phyloP scores from a whole-genome alignment of 1,284 basidiomycete genomes.

The Boletus sp. region DNA sequence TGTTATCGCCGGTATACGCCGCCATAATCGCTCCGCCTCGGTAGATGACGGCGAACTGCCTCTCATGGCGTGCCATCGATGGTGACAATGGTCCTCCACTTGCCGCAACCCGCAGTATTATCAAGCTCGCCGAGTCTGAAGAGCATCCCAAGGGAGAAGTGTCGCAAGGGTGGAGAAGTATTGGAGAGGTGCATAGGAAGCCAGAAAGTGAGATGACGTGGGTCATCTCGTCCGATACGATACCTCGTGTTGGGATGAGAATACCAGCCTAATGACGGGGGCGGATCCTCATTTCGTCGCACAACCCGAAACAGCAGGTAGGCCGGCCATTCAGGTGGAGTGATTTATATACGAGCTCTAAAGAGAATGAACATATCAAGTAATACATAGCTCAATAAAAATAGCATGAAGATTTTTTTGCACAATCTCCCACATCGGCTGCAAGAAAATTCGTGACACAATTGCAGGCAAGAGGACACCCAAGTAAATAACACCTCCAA shows the following conservation, averaged over 20 bases:
- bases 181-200: not conserved
- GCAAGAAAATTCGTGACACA: no score
- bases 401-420: no score
- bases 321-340: no score
- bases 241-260: constrained; percentile 44
- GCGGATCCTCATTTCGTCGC: no score
- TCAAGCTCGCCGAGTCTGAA: constrained; percentile 16
- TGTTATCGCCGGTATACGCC: not conserved
- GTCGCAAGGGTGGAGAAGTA: no score
- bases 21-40: not conserved
- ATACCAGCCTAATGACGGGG: no score
- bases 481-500: not conserved
- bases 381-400: no score
- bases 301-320: no score
- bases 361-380: no score
- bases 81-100: constrained; percentile 18
- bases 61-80: constrained; percentile 15
- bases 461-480: no score
- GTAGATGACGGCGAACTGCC: not conserved
- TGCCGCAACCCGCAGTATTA: constrained; percentile 21
- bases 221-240: constrained; percentile 41
- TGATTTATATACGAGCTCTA: no score
- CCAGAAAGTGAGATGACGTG: constrained; percentile 6
- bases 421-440: no score
- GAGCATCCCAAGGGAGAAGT: not conserved